Conservation (phyloP, 2,329 filamentous ascomycete genomes). For the Samsoniella hepiali region DNA sequence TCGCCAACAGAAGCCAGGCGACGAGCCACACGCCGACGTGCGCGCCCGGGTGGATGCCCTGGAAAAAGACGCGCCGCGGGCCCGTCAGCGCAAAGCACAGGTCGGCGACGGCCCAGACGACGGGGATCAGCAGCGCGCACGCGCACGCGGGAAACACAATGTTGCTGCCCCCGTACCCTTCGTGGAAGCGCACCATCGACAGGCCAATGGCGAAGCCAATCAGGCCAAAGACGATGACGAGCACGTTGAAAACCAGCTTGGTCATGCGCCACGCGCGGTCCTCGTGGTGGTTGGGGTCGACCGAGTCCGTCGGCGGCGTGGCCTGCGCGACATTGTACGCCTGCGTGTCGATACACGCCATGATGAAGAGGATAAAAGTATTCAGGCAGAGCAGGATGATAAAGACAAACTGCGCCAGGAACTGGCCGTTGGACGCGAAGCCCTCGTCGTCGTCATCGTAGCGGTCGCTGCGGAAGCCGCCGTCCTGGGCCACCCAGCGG, state of each 20-base stretch:
- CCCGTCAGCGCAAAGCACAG: slow-evolving; percentile 32
- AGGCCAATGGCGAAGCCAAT: slow-evolving; percentile 29
- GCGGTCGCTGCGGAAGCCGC: too few species aligned
- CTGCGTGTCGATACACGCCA: neutral
- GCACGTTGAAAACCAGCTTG: slow-evolving; percentile 31
- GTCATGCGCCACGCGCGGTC: slow-evolving; percentile 27
- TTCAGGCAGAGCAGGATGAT: neutral
- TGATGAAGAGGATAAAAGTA: slow-evolving; percentile 1
- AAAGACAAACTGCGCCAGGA: neutral
- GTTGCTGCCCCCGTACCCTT: neutral
- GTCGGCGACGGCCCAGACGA: slow-evolving; percentile 40
- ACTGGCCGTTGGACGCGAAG: neutral
- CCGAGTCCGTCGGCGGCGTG: neutral
- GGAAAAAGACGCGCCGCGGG: slow-evolving; percentile 29
- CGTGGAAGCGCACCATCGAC: slow-evolving; percentile 20
- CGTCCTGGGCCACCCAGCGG: neutral
- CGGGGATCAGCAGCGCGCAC: slow-evolving; percentile 23
- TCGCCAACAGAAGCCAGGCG: slow-evolving; percentile 36
- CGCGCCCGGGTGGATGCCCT: slow-evolving; percentile 42
- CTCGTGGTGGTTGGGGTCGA: slow-evolving; percentile 3
- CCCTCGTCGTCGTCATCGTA: neutral
- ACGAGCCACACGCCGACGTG: slow-evolving; percentile 43
- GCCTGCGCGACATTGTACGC: slow-evolving; percentile 2
- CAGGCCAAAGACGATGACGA: slow-evolving; percentile 28
- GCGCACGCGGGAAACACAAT: slow-evolving; percentile 10